These are phyloP conservation scores for Nemania sp. DNA, from an alignment of 2,329 filamentous ascomycete genomes.

Conservation along the genomic window DNA sequence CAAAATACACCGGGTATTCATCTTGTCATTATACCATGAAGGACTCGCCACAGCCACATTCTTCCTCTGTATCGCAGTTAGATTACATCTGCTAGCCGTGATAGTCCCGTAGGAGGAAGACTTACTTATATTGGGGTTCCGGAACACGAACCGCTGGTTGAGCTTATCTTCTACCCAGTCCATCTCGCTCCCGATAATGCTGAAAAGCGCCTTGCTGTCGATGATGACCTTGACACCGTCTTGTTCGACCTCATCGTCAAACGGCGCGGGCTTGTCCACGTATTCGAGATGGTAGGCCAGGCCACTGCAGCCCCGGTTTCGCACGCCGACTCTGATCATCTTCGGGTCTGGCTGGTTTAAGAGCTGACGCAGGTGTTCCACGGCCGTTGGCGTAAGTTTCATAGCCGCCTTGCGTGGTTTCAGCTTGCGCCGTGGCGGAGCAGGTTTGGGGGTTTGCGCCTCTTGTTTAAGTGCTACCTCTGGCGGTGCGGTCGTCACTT, in stretches of 20 bases:
- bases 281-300: constrained; percentile 93
- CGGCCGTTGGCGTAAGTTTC: constrained; percentile 77
- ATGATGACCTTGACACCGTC: constrained; percentile 95
- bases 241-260: constrained; percentile 93
- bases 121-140: constrained; percentile 98
- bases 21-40: constrained; percentile 73
- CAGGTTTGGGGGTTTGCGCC: constrained; percentile 66
- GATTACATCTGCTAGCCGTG: constrained; percentile 17
- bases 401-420: constrained; percentile 89
- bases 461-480: constrained; percentile 62
- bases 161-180: constrained; percentile 98
- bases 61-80: constrained; percentile 70
- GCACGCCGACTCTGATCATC: constrained; percentile 91
- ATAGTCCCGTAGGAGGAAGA: constrained; percentile 32
- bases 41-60: constrained; percentile 95
- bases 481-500: constrained; percentile 18
- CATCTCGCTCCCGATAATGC: constrained; percentile 98
- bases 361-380: constrained; percentile 75
- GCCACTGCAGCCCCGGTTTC: constrained; percentile 91
- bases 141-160: constrained; percentile 89
- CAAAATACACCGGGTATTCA: neutral
- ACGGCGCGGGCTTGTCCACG: constrained; percentile 83
- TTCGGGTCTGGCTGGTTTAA: constrained; percentile 87
- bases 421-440: constrained; percentile 67
- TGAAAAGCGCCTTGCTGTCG: constrained; percentile 95